Percentiles rank a stretch among this genome's conserved stretches.
Conservation (phyloP, 495 filamentous ascomycete genomes). For the Sabuloglossum arenarium region DNA sequence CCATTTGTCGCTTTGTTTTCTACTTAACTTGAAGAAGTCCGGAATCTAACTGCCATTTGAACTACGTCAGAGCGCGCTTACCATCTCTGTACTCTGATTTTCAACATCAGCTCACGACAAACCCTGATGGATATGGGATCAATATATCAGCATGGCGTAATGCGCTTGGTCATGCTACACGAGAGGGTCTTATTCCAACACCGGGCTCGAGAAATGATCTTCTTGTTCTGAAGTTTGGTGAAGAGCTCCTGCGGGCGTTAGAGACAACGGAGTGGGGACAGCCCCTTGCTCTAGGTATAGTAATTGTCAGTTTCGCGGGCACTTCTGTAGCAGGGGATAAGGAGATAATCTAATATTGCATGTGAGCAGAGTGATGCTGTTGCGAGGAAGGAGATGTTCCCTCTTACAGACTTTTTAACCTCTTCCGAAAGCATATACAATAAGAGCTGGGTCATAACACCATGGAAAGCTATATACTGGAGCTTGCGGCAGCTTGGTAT, state of each 20-base stretch:
- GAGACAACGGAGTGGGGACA: slow-evolving; percentile 62
- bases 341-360: background rate
- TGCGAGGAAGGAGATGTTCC: slow-evolving; percentile 42
- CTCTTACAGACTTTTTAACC: slow-evolving; percentile 37
- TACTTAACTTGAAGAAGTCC: background rate
- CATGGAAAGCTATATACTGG: slow-evolving; percentile 53
- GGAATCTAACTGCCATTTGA: background rate
- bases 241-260: slow-evolving; percentile 45
- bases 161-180: slow-evolving; percentile 44
- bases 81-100: slow-evolving; percentile 94
- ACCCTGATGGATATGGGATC: slow-evolving; percentile 76
- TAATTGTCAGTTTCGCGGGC: slow-evolving; percentile 31
- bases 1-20: background rate
- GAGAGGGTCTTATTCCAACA: slow-evolving; percentile 40
- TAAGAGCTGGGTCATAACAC: slow-evolving; percentile 26
- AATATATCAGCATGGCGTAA: slow-evolving; percentile 72
- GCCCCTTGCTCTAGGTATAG: slow-evolving; percentile 62
- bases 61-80: slow-evolving; percentile 43
- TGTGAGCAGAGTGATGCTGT: slow-evolving; percentile 41
- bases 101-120: slow-evolving; percentile 48
- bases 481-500: slow-evolving; percentile 48
- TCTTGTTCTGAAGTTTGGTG: slow-evolving; percentile 45
- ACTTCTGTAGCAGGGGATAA: background rate
- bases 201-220: slow-evolving; percentile 21
- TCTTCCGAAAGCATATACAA: slow-evolving; percentile 41